These are phyloP conservation scores for Ceratocystis harringtonii DNA, from an alignment of 2,329 filamentous ascomycete genomes.

Conservation along the genomic window DNA sequence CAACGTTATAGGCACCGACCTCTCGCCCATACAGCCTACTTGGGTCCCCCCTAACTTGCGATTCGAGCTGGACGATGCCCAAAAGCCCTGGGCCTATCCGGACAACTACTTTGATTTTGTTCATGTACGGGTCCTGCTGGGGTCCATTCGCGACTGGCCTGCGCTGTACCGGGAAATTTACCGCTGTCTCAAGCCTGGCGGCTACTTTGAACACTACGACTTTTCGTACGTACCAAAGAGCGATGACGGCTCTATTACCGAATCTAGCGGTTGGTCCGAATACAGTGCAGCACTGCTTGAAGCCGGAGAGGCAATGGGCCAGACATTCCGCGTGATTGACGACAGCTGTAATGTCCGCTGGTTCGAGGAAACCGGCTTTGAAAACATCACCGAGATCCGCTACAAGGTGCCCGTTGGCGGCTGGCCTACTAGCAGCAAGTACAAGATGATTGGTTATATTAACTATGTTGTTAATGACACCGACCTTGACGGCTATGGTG, in stretches of 20 bases:
- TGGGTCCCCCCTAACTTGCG: conserved; percentile 44
- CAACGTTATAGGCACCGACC: conserved; percentile 37
- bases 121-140: conserved; percentile 38
- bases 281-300: conserved; percentile 23
- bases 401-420: conserved; percentile 28
- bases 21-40: conserved; percentile 42
- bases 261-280: conserved; percentile 20
- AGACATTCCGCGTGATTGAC: conserved; percentile 22
- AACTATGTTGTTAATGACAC: conserved; percentile 24
- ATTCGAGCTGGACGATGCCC: conserved; percentile 48
- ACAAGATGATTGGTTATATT: conserved; percentile 32
- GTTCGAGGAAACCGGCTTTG: conserved; percentile 22
- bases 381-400: conserved; percentile 19
- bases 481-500: conserved; percentile 26
- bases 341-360: conserved; percentile 18
- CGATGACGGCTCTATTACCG: conserved; percentile 23
- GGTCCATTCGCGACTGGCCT: conserved; percentile 39
- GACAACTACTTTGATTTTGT: conserved; percentile 41
- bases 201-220: conserved; percentile 27
- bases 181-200: conserved; percentile 41
- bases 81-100: conserved; percentile 33
- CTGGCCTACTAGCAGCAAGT: conserved; percentile 32
- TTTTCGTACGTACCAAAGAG: conserved; percentile 28
- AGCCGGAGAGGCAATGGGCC: conserved; percentile 23
- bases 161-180: conserved; percentile 36